Base-by-base conservation (phyloP, 2,329 filamentous ascomycete genomes). In the Thielaviopsis punctulata region DNA sequence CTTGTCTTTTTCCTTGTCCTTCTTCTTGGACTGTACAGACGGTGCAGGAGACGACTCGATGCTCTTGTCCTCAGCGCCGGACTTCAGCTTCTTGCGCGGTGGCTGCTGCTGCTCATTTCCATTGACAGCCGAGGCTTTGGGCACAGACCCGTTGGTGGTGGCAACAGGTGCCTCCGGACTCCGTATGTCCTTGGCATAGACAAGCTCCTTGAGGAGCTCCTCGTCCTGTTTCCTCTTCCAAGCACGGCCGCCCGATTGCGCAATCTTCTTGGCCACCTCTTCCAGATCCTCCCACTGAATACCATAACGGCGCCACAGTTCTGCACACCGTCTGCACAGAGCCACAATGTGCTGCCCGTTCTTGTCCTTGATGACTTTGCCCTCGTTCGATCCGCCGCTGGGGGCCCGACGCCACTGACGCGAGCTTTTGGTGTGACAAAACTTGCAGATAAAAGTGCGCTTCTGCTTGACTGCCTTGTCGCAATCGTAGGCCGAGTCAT, bases 231-330 rank as follows among this genome's bases (percentile, higher is more conserved):
- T 86, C 54, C 86, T 80, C 68, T 92, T 93, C 79, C 82, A 89
- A 4, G 85, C 83, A 59, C 86, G 82, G 45, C 85, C 84, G 44
- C 87, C 86, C 45, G 81, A 79, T 57, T 84, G 79, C 1, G 82
- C 78, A 43, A 93, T 80, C 68, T 95, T 94, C 69, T 89, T 94
- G 39, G 82, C 79, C 36, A 95, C 77, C 60, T 96, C 90, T 43
- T 96, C 92, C 13, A 88, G 76, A 58, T 94, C 86, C 65, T 96
- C 92, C 80, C 87, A 98, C 58, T 93, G 86, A 56, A 98, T 87
- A 15, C 84, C 90, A 65, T 98, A 98, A 58, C 90, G 86, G 48
- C 92, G 82, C 92, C 92, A 98, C 8, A 98, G 71, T 60, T 92
- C 82, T 23, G 89, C 89, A 62, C 92, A 98, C 55, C 90, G 80